Evolutionary conservation across 805 yeast species (phyloP), one percentile per base, ranked within the genome.

Genomic region (Phaffomyces opuntiae): DNA sequence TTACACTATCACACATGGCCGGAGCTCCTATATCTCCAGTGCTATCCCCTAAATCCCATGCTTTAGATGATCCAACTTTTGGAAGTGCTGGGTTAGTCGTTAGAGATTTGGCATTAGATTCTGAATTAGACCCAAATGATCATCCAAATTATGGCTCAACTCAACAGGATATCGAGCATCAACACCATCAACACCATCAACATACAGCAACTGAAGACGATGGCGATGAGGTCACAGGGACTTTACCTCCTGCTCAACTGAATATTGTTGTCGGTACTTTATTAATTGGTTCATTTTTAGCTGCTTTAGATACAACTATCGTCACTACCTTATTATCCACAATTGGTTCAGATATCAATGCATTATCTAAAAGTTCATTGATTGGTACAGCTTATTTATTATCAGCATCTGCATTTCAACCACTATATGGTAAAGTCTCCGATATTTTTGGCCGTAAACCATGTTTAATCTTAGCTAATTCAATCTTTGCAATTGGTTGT

Each of bases 321-420:
- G 80, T 81, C 29, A 74, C 87, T 0, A 80, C 88, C 0, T 63
- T 81, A 35, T 61, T 81, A 55, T 71, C 85, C 3, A 73, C 74
- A 14, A 80, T 81, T 45, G 84, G 87, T 1, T 78, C 84, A 0
- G 86, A 80, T 49, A 69, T 81, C 56, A 66, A 78, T 49, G 80
- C 81, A 0, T 69, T 79, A n/a, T 75, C 77, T 3, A 73, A 75
- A 49, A 74, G 80, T 54, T 75, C 85, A 16, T 79, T 85, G 85
- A 79, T 81, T 24, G 84, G 84, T 4, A 75, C 84, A 0, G 75
- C 85, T 1, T 81, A 81, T 53, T 64, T 81, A 39, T 63, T 81
- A 44, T 75, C 85, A 2, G 75, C 82, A 24, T 74, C 86, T 0
- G 83, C 83, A 1, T 77, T 80, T 56, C 87, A 81, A 58, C 87